Evolutionary conservation across 495 filamentous ascomycete genomes (phyloP).

Genomic region (Aspergillus panamensis): DNA sequence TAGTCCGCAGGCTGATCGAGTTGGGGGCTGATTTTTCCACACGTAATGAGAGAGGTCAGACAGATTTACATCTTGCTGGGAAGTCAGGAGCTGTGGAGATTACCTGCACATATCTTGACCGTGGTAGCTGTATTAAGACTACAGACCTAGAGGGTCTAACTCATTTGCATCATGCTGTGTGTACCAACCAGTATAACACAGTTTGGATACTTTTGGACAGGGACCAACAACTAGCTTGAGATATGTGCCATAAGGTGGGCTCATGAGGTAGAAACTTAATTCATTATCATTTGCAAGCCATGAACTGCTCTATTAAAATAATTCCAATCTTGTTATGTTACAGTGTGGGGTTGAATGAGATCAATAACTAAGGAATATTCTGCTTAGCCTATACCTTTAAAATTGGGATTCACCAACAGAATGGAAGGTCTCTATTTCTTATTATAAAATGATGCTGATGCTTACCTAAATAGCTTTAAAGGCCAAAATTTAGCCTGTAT

Average conservation of each 20-base stretch:
- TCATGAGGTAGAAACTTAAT: background rate
- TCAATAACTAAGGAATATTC: background rate
- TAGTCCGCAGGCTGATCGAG: background rate
- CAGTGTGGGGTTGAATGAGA: background rate
- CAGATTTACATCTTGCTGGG: slow-evolving; percentile 2
- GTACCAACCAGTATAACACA: background rate
- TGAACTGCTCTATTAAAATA: background rate
- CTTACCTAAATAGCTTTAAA: background rate
- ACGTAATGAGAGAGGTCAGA: background rate
- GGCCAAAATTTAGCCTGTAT: background rate
- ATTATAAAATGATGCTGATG: background rate
- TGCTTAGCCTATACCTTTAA: background rate
- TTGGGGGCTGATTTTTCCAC: background rate
- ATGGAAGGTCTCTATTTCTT: background rate
- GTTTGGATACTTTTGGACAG: background rate
- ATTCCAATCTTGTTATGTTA: background rate
- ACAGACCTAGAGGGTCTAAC: background rate
- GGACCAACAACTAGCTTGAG: background rate
- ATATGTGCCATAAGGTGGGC: background rate
- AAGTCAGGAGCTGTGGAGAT: background rate
- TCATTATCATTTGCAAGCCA: background rate
- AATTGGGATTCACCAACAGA: background rate
- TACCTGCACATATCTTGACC: background rate
- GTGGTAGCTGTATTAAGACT: background rate
- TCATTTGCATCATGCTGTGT: background rate